A percentile compares a stretch with the other conserved stretches of the same genome.
Conservation (phyloP, 2,329 filamentous ascomycete genomes). For the Penicillium crustosum region DNA sequence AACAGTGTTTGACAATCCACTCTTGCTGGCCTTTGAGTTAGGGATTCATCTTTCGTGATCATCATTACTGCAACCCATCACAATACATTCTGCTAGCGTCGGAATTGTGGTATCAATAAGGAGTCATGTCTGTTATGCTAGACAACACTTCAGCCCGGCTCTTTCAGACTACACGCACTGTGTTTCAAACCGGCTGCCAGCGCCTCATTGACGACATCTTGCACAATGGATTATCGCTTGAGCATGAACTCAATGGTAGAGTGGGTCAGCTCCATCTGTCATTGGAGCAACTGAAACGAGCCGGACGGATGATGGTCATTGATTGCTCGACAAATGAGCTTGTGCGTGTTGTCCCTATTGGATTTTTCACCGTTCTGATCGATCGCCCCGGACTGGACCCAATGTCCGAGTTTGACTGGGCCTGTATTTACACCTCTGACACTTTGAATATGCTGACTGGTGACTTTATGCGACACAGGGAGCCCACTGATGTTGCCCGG, state of each 20-base stretch:
- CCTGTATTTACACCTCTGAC: background rate
- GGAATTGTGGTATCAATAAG: background rate
- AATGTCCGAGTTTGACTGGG: slow-evolving; percentile 1
- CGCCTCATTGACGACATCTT: background rate
- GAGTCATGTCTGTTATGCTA: background rate
- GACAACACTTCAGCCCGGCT: background rate
- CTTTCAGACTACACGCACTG: background rate
- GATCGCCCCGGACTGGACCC: background rate
- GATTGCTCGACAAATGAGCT: background rate
- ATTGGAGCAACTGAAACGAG: background rate
- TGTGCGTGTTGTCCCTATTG: background rate
- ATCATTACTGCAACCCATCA: background rate
- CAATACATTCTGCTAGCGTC: background rate
- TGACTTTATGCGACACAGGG: background rate
- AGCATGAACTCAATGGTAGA: background rate
- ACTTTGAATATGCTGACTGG: background rate
- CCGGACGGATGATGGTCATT: background rate
- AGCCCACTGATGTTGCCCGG: background rate
- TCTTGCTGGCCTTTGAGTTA: background rate
- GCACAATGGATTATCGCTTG: background rate
- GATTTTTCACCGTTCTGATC: background rate
- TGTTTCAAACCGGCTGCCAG: background rate
- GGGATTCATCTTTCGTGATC: background rate
- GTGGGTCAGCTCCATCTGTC: background rate
- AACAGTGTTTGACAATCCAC: background rate